These are phyloP conservation scores for Cyclotella baltica DNA, from an alignment of 108 stramenopile species.

Conservation along the genomic window DNA sequence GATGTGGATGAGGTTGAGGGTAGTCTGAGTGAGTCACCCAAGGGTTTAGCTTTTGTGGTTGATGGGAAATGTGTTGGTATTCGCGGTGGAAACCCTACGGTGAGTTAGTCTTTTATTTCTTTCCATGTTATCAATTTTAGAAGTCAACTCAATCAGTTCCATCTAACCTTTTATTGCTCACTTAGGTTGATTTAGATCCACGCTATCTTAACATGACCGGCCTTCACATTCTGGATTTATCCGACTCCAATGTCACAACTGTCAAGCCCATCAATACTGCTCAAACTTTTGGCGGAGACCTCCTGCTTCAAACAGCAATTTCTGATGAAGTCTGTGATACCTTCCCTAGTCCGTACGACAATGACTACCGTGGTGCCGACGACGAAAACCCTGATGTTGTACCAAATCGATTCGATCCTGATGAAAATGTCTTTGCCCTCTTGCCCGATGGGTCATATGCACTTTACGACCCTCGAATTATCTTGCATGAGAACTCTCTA, in stretches of 20 bases:
- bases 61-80: constrained; percentile 7
- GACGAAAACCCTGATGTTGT: constrained; percentile 29
- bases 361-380: constrained; percentile 54
- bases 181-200: constrained; percentile 42
- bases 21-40: constrained; percentile 18
- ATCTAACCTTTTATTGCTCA: too few species aligned
- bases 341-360: constrained; percentile 51
- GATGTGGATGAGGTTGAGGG: constrained; percentile 48
- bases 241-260: constrained; percentile 18
- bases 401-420: constrained; percentile 39
- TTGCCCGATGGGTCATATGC: constrained; percentile 44
- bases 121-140: not conserved
- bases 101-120: not conserved
- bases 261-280: constrained; percentile 38
- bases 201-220: constrained; percentile 42
- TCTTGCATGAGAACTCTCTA: constrained; percentile 43
- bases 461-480: constrained; percentile 42
- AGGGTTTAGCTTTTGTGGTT: constrained; percentile 33
- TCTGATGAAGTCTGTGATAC: constrained; percentile 40
- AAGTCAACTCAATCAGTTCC: not conserved
- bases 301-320: constrained; percentile 41
- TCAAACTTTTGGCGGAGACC: constrained; percentile 44
- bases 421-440: constrained; percentile 45
- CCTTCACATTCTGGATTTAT: constrained; percentile 41
- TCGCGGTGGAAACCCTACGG: constrained; percentile 49